Evolutionary conservation across 2,329 filamentous ascomycete genomes (phyloP).

Genomic region (Colletotrichum coccodes): DNA sequence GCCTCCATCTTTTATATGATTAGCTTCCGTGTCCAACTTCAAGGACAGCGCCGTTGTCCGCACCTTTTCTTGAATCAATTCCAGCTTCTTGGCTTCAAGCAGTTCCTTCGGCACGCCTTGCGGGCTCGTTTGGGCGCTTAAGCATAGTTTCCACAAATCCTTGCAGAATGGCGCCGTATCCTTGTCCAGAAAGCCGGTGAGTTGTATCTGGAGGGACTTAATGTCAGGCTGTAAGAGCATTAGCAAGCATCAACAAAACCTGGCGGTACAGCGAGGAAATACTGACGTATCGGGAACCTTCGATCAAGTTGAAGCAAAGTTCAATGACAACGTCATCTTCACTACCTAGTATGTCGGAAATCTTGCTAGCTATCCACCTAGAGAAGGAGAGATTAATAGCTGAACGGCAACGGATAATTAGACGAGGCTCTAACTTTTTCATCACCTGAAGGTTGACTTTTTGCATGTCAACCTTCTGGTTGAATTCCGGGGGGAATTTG

Average conservation of each 20-base stretch:
- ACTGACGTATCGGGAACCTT: slow-evolving; percentile 81
- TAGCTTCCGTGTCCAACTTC: slow-evolving; percentile 3
- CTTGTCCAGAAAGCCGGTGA: slow-evolving; percentile 95
- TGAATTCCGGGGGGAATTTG: slow-evolving; percentile 94
- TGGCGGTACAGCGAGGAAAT: background rate
- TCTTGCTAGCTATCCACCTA: slow-evolving; percentile 93
- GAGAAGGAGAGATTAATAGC: slow-evolving; percentile 22
- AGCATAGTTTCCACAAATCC: slow-evolving; percentile 89
- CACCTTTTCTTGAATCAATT: slow-evolving; percentile 95
- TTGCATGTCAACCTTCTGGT: slow-evolving; percentile 93
- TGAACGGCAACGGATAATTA: background rate
- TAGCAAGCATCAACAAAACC: slow-evolving; percentile 7
- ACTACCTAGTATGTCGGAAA: slow-evolving; percentile 87
- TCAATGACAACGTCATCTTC: slow-evolving; percentile 98
- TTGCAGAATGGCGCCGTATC: slow-evolving; percentile 91
- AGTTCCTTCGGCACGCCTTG: slow-evolving; percentile 95
- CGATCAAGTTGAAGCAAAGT: slow-evolving; percentile 76
- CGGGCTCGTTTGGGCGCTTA: slow-evolving; percentile 89
- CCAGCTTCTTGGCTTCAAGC: slow-evolving; percentile 94
- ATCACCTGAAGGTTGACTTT: slow-evolving; percentile 98
- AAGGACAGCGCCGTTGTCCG: slow-evolving; percentile 12
- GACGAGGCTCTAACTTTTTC: slow-evolving; percentile 76
- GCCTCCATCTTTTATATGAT: slow-evolving; percentile 74
- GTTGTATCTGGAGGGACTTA: slow-evolving; percentile 92
- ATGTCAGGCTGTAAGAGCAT: slow-evolving; percentile 81